Evolutionary conservation across 331 rosid species (phyloP).

Genomic region (Malus hybrid): DNA sequence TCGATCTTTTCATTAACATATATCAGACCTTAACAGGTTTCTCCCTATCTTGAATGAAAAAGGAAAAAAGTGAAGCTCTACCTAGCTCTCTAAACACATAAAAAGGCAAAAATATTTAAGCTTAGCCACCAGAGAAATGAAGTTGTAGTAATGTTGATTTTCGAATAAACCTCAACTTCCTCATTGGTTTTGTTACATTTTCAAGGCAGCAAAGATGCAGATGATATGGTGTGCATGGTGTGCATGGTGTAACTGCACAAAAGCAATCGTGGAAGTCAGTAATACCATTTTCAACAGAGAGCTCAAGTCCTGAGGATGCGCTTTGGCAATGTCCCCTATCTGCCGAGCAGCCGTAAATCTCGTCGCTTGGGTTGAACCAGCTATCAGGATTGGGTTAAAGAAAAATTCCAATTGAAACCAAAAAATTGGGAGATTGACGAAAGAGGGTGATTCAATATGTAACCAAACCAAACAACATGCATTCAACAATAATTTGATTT

Average conservation of each 20-base stretch:
- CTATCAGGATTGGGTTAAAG: conserved; percentile 55
- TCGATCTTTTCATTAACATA: neutral
- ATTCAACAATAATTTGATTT: neutral
- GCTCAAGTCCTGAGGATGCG: conserved; percentile 82
- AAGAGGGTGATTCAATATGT: neutral
- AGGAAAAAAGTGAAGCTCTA: neutral
- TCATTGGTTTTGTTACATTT: neutral
- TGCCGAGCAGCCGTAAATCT: conserved; percentile 98
- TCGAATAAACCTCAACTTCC: neutral
- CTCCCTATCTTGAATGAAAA: neutral
- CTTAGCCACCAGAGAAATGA: neutral
- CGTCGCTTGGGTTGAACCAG: conserved; percentile 95
- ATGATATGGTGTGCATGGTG: neutral
- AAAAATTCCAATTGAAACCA: conserved; percentile 8
- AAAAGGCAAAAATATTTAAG: neutral
- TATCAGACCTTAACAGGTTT: neutral
- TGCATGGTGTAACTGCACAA: neutral
- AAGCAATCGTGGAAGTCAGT: neutral
- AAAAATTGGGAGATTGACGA: neutral
- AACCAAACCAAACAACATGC: neutral
- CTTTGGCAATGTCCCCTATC: conserved; percentile 93
- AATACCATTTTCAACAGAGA: conserved; percentile 82
- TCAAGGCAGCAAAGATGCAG: neutral
- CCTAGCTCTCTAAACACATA: neutral
- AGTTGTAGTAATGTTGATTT: neutral